Base-by-base conservation (phyloP, 257 asterid genomes). In the Coffea canephora region DNA sequence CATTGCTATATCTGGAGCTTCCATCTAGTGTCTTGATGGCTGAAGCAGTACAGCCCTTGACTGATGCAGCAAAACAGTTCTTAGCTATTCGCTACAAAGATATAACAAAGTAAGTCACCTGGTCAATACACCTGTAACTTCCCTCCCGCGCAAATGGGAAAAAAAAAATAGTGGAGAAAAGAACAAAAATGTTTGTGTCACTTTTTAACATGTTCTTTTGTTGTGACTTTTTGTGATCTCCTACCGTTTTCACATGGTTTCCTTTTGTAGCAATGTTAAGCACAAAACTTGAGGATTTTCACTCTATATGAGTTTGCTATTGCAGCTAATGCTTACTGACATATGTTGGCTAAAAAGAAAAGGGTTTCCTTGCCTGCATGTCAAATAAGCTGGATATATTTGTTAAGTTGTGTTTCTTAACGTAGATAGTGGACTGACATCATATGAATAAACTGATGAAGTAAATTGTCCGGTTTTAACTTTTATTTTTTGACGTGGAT, bases 41-140 rank as follows among this genome's bases (percentile, higher is more conserved):
- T 82, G 97, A 94, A 75, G 94, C 98, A n/a, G 98, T 94, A 82
- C 93, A 89, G 88, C 97, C 97, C n/a, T 82, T 94, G 80, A 89
- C 96, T 34, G 98, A 92, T 84, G 97, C 97, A 34, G 98, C 98
- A 80, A 93, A 90, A 69, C 93, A 90, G 83, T 92, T 86, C 84
- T 79, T 94, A 74, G 97, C 97, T 82, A 85, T 84, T 61, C 94
- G 94, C 64, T 94, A 90, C 81, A 94, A 89, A 85, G 97, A 94
- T 83, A 81, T 94, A 71, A 87, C 96, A 43, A 92, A 92, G 98
- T 94, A 84, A 84, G 92, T 74, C 81, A 39, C 71, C 70, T 71
- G 59, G 1, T 73, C 72, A 36, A 46, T 71, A 41, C 66, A 21
- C 8, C 36, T 70, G 52, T 54, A 78, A 41, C 68, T 39, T 4